Conservation (phyloP, 352 stramenopile genomes). For the Phytophthora uliginosa region DNA sequence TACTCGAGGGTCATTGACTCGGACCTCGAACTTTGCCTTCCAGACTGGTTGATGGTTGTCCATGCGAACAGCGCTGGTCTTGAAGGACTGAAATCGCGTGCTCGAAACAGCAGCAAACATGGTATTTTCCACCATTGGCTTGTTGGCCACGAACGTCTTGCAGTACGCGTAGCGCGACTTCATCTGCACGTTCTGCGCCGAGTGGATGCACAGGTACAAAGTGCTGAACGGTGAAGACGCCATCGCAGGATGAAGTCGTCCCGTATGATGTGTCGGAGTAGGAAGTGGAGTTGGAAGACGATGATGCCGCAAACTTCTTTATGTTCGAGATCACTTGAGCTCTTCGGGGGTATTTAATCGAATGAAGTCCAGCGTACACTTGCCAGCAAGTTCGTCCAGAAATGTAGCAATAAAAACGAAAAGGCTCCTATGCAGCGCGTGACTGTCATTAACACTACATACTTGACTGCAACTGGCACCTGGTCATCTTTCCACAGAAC, state of each 20-base stretch:
- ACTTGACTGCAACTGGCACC: constrained; percentile 6
- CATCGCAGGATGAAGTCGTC: no score
- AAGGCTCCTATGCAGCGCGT: constrained; percentile 1
- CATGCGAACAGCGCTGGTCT: constrained; percentile 44
- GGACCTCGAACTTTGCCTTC: constrained; percentile 69
- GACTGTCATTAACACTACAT: not conserved
- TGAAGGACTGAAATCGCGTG: constrained; percentile 47
- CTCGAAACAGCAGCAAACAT: constrained; percentile 9
- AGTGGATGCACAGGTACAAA: constrained; percentile 65
- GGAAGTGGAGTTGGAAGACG: not conserved
- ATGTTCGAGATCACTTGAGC: not conserved
- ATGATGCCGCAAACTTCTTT: not conserved
- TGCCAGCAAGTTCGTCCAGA: not conserved
- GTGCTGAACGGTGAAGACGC: constrained; percentile 20
- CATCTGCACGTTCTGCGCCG: constrained; percentile 49
- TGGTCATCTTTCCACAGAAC: not conserved
- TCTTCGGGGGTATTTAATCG: constrained; percentile 5
- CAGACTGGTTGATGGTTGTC: constrained; percentile 47
- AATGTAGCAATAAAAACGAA: not conserved
- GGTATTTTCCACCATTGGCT: constrained; percentile 45
- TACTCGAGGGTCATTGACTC: constrained; percentile 45
- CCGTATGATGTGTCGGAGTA: no score
- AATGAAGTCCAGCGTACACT: constrained; percentile 1
- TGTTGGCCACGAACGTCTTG: constrained; percentile 63
- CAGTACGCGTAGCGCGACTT: constrained; percentile 53